These are phyloP conservation scores for Bocquillonia castaneifolia DNA, from an alignment of 441 rosid species.

Conservation along the genomic window DNA sequence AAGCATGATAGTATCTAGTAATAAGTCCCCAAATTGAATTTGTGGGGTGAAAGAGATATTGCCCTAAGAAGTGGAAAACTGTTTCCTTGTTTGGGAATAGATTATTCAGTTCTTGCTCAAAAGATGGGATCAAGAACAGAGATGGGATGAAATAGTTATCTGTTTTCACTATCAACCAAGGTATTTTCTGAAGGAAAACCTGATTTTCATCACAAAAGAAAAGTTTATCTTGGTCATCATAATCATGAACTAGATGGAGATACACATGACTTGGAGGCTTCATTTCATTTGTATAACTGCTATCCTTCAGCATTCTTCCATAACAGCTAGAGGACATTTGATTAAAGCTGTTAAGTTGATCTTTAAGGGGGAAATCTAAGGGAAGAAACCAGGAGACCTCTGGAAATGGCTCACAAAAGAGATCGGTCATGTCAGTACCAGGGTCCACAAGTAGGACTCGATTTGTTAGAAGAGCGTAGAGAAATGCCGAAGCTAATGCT, in stretches of 20 bases:
- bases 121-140: constrained; percentile 51
- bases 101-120: constrained; percentile 43
- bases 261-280: constrained; percentile 43
- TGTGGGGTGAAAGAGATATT: constrained; percentile 70
- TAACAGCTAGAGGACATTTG: constrained; percentile 41
- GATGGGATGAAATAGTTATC: constrained; percentile 70
- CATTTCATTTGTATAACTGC: constrained; percentile 24
- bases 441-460: constrained; percentile 63
- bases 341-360: constrained; percentile 35
- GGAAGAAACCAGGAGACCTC: constrained; percentile 60
- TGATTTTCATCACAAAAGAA: constrained; percentile 69
- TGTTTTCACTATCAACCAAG: constrained; percentile 55
- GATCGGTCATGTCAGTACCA: constrained; percentile 57
- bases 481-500: constrained; percentile 56
- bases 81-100: constrained; percentile 65
- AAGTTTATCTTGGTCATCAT: constrained; percentile 40
- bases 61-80: constrained; percentile 56
- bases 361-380: constrained; percentile 38
- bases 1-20: constrained; percentile 47
- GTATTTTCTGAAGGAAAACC: constrained; percentile 37
- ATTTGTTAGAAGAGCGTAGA: constrained; percentile 64
- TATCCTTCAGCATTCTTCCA: constrained; percentile 51
- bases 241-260: constrained; percentile 62
- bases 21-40: constrained; percentile 76
- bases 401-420: constrained; percentile 75